phyloP scores from a whole-genome alignment of 2,329 filamentous ascomycete genomes.

The Penicillium vulpinum region DNA sequence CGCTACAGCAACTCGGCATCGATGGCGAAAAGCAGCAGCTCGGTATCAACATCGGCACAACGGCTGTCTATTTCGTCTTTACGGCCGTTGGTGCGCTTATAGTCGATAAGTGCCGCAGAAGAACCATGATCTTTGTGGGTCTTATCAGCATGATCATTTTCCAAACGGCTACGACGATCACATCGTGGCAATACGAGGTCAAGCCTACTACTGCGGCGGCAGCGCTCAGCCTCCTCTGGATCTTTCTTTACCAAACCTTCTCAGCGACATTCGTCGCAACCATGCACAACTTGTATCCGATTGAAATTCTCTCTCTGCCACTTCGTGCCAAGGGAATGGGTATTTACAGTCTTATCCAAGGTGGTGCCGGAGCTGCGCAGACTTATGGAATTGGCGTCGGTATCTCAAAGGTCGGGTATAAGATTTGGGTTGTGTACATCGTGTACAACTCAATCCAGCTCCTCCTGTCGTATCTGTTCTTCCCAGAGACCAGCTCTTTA shows the following conservation, averaged over 20 bases:
- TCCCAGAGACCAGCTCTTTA: constrained; percentile 54
- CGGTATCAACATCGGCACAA: constrained; percentile 47
- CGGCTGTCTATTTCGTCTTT: constrained; percentile 50
- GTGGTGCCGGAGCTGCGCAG: constrained; percentile 46
- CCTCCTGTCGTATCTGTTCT: constrained; percentile 51
- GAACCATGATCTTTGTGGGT: constrained; percentile 49
- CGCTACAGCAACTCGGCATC: constrained; percentile 47
- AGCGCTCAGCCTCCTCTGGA: constrained; percentile 48
- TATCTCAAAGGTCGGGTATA: constrained; percentile 51
- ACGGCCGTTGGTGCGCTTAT: constrained; percentile 46
- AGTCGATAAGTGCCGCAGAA: constrained; percentile 45
- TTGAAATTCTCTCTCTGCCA: constrained; percentile 47
- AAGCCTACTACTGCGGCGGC: constrained; percentile 36
- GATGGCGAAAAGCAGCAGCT: constrained; percentile 37
- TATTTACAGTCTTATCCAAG: constrained; percentile 48
- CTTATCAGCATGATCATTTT: constrained; percentile 47
- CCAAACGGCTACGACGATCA: constrained; percentile 50
- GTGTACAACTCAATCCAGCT: constrained; percentile 52
- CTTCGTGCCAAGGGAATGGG: constrained; percentile 51
- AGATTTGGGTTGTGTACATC: constrained; percentile 55
- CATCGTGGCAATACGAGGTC: constrained; percentile 48
- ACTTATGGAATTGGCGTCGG: constrained; percentile 52
- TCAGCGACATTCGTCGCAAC: constrained; percentile 49
- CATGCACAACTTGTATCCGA: constrained; percentile 52
- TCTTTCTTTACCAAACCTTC: constrained; percentile 52